A percentile compares a stretch with the other conserved stretches of the same genome.
Evolutionary conservation across 257 asterid species (phyloP).

Genomic region (Prunella vulgaris): DNA sequence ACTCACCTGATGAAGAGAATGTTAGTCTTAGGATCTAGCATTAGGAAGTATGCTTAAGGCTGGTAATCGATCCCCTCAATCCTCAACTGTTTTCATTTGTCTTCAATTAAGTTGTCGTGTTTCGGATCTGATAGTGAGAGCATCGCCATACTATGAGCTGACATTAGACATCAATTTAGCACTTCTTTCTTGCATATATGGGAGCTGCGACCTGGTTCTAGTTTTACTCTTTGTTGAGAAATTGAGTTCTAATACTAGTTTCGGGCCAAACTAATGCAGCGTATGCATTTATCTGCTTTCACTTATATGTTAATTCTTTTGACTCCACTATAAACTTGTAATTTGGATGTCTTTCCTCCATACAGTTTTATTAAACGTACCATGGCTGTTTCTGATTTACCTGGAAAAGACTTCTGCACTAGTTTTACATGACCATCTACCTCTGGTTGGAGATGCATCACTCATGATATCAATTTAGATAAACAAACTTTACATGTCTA

Average conservation of each 20-base stretch:
- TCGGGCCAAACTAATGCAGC: not conserved
- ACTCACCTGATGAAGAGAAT: not conserved
- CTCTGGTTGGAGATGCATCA: not conserved
- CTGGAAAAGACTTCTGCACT: not conserved
- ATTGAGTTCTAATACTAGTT: not conserved
- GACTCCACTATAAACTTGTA: not conserved
- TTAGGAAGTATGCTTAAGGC: not conserved
- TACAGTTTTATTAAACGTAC: not conserved
- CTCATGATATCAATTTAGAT: not conserved
- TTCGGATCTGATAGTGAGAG: not conserved
- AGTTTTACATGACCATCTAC: not conserved
- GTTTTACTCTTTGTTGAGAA: not conserved
- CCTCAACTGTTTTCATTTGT: slow-evolving; percentile 3
- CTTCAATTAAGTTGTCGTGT: not conserved
- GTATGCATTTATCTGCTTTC: not conserved
- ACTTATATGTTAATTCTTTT: not conserved
- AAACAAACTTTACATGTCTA: not conserved
- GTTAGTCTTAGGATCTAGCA: too few relatives aligned
- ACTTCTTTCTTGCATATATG: not conserved
- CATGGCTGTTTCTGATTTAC: not conserved
- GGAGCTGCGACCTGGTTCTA: not conserved
- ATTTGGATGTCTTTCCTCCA: not conserved
- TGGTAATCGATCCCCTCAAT: slow-evolving; percentile 25
- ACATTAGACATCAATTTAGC: not conserved
- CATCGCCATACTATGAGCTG: not conserved